Evolutionary conservation across 768 basidiomycete genomes (phyloP), one percentile per base, ranked within the genome.

Genomic region (Boletus sp.): DNA sequence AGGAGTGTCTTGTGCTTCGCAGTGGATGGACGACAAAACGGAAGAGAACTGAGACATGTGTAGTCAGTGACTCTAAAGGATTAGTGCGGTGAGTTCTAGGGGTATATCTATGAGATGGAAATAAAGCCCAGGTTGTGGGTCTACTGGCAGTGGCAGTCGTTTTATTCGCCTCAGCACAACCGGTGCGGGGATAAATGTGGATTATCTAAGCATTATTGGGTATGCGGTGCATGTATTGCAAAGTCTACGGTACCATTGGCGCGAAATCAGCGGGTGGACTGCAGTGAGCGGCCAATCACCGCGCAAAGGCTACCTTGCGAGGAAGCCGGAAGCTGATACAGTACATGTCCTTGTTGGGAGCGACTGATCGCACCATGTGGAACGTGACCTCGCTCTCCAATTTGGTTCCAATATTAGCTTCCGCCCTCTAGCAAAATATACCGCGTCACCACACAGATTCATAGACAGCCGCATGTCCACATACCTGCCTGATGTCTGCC

Each of bases 331-430:
- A 98, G 70, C 88, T 88, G 51, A 99, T 82, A 71, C 96, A 95
- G 70, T 95, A 98, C 96, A 98, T 98, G 64, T 93, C 88, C 73
- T 99, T 98, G 72, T 84, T 89, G 7, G 96, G 96, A 1, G 97
- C 93, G 10, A 98, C 97, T 10, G 88, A 87, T 51, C 97, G 85
- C 46, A 99, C 95, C 59, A 85, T 79, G 64, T 93, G 87, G 8
- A 92, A 68, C 14, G 70, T 68, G 37, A 77, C 74, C 23, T 82
- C 79, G 11, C 75, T 73, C 14, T 74, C 72, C 49, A 96, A 62
- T 35, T 72, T 50, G 60, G 77, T 67, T 30, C 84, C 85, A 30
- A 97, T 72, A 59, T 74, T 77, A 51, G 83, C 78, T 65, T 84
- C 84, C 17, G 89, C 90, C 60, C 92, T 76, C 92, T 95, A 67